Evolutionary conservation across 805 yeast genomes (phyloP), one percentile per base, ranked within the genome.

Genomic region (Wickerhamomyces mucosus): DNA sequence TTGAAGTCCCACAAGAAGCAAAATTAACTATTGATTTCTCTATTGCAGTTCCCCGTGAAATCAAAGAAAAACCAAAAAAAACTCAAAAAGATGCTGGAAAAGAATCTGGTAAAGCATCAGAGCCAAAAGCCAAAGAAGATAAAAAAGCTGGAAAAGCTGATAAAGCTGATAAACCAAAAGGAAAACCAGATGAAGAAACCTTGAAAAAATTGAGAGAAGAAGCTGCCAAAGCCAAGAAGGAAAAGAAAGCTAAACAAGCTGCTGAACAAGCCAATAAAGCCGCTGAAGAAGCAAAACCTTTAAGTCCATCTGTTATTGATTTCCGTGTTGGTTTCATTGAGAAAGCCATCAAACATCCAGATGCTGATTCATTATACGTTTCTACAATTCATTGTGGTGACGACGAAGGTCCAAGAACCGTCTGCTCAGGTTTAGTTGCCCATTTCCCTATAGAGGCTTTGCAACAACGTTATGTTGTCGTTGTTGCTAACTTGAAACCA

Each of bases 331-430:
- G 99, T 33, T 85, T 78, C 69, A 92, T 92, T 52, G 86, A 89
- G 65, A 92, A 94, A 66, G 96, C 96, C 33, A 69, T 83, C 52
- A 84, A 83, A 59, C 99, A 92, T 64, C 98, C 98, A 41, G 89
- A 92, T 58, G 99, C 99, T 21, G 99, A 92, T 61, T 71, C 95
- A 2, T 68, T 92, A 49, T 92, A 92, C 57, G 95, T 92, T 35
- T 92, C 97, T 18, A 92, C 98, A 32, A 92, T 92, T 49, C 84
- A 94, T 41, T 77, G 83, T 68, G 99, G 98, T 45, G 99, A 92
- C 50, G 88, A 69, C 40, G 95, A 84, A 56, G 94, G 94, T 38
- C 98, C 99, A 53, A 77, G 99, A 68, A 92, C 97, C 19, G 95
- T 92, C 35, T 92, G 98, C 66, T 84, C 96, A 10, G 99, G 99